Base-by-base conservation (phyloP, 2,329 filamentous ascomycete genomes). In the Ascochyta rabiei region DNA sequence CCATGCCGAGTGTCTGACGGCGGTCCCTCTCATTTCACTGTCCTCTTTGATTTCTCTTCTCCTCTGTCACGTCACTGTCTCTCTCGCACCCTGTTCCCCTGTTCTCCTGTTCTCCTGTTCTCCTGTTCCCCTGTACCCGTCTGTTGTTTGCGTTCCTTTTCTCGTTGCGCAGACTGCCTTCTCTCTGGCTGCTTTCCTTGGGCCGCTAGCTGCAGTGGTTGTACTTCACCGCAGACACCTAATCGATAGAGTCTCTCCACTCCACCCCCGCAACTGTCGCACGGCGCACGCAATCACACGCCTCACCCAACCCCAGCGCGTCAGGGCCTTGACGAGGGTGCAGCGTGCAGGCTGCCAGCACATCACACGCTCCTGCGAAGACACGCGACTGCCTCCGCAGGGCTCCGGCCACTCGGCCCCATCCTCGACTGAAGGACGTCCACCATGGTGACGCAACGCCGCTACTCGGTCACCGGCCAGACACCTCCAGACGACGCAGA, bases 401-500 rank as follows among this genome's bases (percentile, higher is more conserved):
- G 43, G 50, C 49, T 43, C 39, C 47, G 53, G 46, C 33, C 28
- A 24, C 16, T 33, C 50, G 31, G 28, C 43, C 15, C 10, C 47
- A 35, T 41, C 44, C 37, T 43, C 33, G 19, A 50, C 24, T 21
- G 35, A 34, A 47, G 39, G 46, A 43, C 56, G 26, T 33, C 33
- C 23, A 49, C 56, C 18, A 72, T 71, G 67, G 64, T 64, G 28
- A 61, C 69, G 48, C 72, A 74, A 59, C 70, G 72, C 40, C 64
- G 72, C 48, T 75, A 75, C 61, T 73, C 70, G 19, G 70, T 75
- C 49, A 73, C 72, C 8, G 71, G 72, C 48, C 69, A 73, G 57
- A 73, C 69, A 42, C 71, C 70, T 39, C 71, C 70, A 9, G 70
- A 74, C 61, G 62, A 70, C 48, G 68, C 66, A 15, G 69, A 66